Conservation (phyloP, 2,329 filamentous ascomycete genomes). For the Cytospora chrysosperma region DNA sequence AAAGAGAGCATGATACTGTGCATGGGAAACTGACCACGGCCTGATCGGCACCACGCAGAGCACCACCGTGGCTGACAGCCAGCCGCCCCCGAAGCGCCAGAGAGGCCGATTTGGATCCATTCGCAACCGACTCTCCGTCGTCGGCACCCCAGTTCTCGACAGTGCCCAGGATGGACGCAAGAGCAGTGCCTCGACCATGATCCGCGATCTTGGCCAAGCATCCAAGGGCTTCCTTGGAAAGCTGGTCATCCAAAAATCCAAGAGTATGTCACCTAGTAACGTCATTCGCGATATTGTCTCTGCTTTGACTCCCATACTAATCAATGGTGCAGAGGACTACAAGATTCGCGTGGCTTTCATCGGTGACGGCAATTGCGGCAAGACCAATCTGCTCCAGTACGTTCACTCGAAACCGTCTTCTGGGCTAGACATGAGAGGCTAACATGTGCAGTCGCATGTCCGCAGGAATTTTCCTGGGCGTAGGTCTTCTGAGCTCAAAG, state of each 20-base stretch:
- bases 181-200: conserved; percentile 12
- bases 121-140: conserved; percentile 7
- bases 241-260: background rate
- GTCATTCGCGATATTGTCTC: background rate
- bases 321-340: background rate
- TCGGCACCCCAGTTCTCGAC: background rate
- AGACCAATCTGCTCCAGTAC: background rate
- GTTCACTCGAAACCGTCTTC: background rate
- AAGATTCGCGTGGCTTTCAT: background rate
- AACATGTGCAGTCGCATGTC: background rate
- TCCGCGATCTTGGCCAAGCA: background rate
- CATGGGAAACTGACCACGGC: background rate
- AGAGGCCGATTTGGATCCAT: conserved; percentile 2
- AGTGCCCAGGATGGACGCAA: conserved; percentile 9
- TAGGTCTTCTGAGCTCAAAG: background rate
- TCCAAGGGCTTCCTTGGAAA: conserved; percentile 11
- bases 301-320: background rate
- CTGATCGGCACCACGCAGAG: background rate
- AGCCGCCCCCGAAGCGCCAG: conserved; percentile 3
- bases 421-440: background rate
- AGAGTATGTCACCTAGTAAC: background rate
- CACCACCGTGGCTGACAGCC: background rate
- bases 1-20: background rate
- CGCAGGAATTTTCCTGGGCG: background rate
- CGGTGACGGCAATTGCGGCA: conserved; percentile 6